Base-by-base conservation (phyloP, 2,329 filamentous ascomycete genomes). In the Epichloe glyceriae region DNA sequence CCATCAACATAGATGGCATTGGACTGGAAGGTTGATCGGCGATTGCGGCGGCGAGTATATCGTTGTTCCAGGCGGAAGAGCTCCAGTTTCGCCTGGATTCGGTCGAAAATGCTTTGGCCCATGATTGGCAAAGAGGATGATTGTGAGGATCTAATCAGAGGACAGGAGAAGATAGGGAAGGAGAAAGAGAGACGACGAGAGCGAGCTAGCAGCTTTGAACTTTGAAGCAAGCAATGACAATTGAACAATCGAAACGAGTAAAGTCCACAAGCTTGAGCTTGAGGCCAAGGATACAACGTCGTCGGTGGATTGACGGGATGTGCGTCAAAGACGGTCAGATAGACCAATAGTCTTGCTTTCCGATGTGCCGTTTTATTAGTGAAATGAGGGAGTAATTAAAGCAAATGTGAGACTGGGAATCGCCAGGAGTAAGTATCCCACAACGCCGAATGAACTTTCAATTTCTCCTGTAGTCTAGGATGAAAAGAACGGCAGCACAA, bases 51-150 rank as follows among this genome's bases (percentile, higher is more conserved):
- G 62, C 86, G 86, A 48, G 90, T 94, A 75, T 97, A 97, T 61
- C 88, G 85, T 73, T 96, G 85, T 73, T 97, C 91, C 58, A 97
- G 83, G 47, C 89, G 87, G 76, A 95, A 93, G 63, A 97, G 81
- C 75, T 97, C 89, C 61, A 94, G 74, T 74, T 86, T 80, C 53
- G 79, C 75, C 60, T 82, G 75, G 64, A 83, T 76, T 65, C 76
- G 74, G 54, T 79, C 74, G 60, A 83, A 62, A 61, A 83, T 62
- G 60, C 71, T 72, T 61, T 73, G 69, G 47, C 70, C 72, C 73
- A 76, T 76, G 57, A 46, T 63, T 57, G 42, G 59, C 56, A 58
- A 47, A 30, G 34, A 4, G n/a, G 39, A 12, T 33, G 38, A 43
- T 43, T 55, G 53, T 30, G 22, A 41, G 20, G 15, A 17, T 39